phyloP scores from a whole-genome alignment of 352 stramenopile species.

The Globisporangium rhizosaccharum region DNA sequence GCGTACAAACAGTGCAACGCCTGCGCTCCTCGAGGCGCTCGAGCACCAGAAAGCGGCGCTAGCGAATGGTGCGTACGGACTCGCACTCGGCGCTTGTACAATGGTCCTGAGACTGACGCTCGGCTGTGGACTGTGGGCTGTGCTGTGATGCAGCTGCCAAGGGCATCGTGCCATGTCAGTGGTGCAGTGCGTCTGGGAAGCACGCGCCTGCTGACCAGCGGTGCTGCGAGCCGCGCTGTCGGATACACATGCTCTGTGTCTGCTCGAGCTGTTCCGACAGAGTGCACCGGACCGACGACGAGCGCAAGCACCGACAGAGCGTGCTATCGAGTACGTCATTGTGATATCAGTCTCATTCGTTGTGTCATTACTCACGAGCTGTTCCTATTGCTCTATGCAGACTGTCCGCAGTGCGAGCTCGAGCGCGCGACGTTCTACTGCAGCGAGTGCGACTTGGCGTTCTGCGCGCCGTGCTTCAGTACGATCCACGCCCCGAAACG shows the following conservation, averaged over 20 bases:
- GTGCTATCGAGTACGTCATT: slow-evolving; percentile 26
- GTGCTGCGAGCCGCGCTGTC: slow-evolving; percentile 10
- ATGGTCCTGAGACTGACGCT: too few species aligned
- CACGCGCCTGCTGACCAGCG: slow-evolving; percentile 6
- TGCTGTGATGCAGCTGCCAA: too few species aligned
- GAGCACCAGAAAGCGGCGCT: too few species aligned
- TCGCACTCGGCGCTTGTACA: too few species aligned
- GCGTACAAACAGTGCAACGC: too few species aligned
- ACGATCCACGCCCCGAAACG: slow-evolving; percentile 38
- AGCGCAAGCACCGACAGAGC: slow-evolving; percentile 17
- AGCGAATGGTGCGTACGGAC: too few species aligned
- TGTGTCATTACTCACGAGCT: not conserved
- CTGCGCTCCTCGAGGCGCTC: too few species aligned
- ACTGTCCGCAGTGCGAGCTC: slow-evolving; percentile 59
- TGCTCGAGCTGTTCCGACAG: slow-evolving; percentile 14
- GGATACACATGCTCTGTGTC: slow-evolving; percentile 7
- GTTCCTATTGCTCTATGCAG: slow-evolving; percentile 15
- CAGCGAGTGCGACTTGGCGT: slow-evolving; percentile 53
- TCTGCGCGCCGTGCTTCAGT: slow-evolving; percentile 48
- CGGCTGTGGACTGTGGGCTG: too few species aligned
- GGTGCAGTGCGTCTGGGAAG: not conserved
- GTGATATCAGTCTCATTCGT: not conserved
- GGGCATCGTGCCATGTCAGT: too few species aligned
- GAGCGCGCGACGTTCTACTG: slow-evolving; percentile 43
- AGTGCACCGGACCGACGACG: slow-evolving; percentile 5